phyloP scores from a whole-genome alignment of 208 protist species.

The Trypanosoma brucei region DNA sequence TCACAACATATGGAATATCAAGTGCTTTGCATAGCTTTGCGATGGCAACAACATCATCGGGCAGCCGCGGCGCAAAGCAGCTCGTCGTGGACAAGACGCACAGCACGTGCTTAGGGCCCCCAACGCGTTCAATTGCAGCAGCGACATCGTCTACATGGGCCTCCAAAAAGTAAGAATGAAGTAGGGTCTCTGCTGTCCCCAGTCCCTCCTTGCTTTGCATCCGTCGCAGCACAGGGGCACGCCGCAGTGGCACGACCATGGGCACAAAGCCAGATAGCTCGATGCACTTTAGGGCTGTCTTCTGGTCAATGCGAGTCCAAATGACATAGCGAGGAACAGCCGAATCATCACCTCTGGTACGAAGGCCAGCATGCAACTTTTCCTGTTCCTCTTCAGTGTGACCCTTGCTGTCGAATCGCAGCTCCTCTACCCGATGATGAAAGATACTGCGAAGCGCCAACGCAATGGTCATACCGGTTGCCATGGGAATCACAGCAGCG shows the following conservation, averaged over 20 bases:
- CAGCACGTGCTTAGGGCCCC: constrained; percentile 68
- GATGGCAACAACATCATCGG: constrained; percentile 93
- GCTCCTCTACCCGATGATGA: constrained; percentile 20
- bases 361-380: neutral
- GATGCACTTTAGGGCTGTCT: constrained; percentile 97
- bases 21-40: constrained; percentile 77
- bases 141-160: constrained; percentile 73
- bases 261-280: constrained; percentile 69
- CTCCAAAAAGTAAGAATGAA: constrained; percentile 49
- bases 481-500: constrained; percentile 91
- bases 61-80: constrained; percentile 97
- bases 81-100: constrained; percentile 96
- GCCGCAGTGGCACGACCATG: constrained; percentile 47
- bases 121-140: constrained; percentile 51
- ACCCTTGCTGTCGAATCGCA: neutral
- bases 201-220: constrained; percentile 6
- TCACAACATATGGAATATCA: constrained; percentile 94
- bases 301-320: constrained; percentile 97
- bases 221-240: constrained; percentile 25
- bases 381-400: neutral
- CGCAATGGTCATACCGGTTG: constrained; percentile 94
- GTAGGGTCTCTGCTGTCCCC: neutral
- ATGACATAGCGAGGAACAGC: constrained; percentile 81
- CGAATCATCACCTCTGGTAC: too few relatives aligned
- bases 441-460: constrained; percentile 71